Percentiles rank a stretch among this genome's conserved stretches.
Evolutionary conservation across 208 protist genomes (phyloP).

Genomic region (Trypanosoma theileri): DNA sequence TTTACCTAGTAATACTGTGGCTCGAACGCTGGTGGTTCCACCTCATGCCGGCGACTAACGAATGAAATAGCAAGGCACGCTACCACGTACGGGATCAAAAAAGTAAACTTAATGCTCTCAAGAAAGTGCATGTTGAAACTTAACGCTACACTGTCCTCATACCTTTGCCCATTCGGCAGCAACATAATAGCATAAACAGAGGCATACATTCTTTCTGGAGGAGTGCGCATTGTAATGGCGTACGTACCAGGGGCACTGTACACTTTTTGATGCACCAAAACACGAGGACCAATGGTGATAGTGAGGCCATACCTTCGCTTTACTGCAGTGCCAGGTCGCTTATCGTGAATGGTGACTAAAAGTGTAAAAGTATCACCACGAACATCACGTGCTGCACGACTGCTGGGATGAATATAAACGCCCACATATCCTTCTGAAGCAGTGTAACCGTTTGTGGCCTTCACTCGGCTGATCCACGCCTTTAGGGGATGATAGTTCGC

Average conservation of each 20-base stretch:
- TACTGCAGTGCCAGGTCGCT: constrained; percentile 8
- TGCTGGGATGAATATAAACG: constrained; percentile 61
- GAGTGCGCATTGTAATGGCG: constrained; percentile 51
- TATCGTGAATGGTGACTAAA: constrained; percentile 70
- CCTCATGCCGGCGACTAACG: constrained; percentile 63
- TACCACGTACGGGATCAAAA: constrained; percentile 74
- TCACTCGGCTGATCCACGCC: constrained; percentile 65
- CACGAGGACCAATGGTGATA: constrained; percentile 64
- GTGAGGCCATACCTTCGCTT: constrained; percentile 54
- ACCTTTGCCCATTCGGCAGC: constrained; percentile 68
- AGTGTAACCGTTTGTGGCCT: constrained; percentile 78
- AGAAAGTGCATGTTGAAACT: constrained; percentile 89
- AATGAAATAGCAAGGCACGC: constrained; percentile 57
- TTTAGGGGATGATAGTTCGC: constrained; percentile 77
- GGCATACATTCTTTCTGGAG: constrained; percentile 61
- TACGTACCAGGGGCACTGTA: constrained; percentile 51
- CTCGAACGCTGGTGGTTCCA: constrained; percentile 23
- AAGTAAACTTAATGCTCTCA: constrained; percentile 72
- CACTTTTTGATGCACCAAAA: constrained; percentile 47
- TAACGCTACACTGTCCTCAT: constrained; percentile 66
- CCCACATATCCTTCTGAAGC: constrained; percentile 74
- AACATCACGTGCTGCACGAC: constrained; percentile 58
- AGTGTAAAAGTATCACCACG: constrained; percentile 69
- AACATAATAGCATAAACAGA: constrained; percentile 63
- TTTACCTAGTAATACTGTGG: constrained; percentile 7